These are phyloP conservation scores for Diversispora eburnea DNA, from an alignment of 192 early-diverging fungal genomes.

Conservation along the genomic window DNA sequence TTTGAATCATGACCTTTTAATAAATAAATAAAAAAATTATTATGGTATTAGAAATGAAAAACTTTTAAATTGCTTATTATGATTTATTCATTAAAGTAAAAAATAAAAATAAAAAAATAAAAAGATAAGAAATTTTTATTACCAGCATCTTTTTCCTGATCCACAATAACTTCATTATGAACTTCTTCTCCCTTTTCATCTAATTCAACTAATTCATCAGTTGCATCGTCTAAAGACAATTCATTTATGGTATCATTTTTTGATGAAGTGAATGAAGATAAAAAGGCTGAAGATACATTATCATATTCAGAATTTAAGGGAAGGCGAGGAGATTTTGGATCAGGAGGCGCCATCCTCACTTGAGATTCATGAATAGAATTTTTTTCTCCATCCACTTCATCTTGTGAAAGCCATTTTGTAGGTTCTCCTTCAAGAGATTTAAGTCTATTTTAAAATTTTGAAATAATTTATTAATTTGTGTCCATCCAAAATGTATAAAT, in stretches of 20 bases:
- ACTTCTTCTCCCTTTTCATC: background rate
- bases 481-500: background rate
- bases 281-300: background rate
- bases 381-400: constrained; percentile 5
- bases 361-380: background rate
- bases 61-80: too few species aligned
- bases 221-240: background rate
- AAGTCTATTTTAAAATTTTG: constrained; percentile 29
- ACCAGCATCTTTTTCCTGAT: background rate
- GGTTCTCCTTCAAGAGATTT: constrained; percentile 39
- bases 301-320: constrained; percentile 8
- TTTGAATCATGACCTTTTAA: background rate
- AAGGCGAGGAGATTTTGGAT: constrained; percentile 24
- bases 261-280: background rate
- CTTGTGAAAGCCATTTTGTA: background rate
- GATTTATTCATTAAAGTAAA: too few species aligned
- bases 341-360: constrained; percentile 26
- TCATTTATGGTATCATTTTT: background rate
- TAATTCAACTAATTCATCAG: background rate
- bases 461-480: background rate
- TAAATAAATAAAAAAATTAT: too few species aligned
- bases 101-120: background rate
- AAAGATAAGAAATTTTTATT: background rate
- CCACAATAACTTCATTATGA: background rate
- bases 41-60: too few species aligned